Conservation (phyloP, 176 grass and related monocot genomes). For the Avena sativa region DNA sequence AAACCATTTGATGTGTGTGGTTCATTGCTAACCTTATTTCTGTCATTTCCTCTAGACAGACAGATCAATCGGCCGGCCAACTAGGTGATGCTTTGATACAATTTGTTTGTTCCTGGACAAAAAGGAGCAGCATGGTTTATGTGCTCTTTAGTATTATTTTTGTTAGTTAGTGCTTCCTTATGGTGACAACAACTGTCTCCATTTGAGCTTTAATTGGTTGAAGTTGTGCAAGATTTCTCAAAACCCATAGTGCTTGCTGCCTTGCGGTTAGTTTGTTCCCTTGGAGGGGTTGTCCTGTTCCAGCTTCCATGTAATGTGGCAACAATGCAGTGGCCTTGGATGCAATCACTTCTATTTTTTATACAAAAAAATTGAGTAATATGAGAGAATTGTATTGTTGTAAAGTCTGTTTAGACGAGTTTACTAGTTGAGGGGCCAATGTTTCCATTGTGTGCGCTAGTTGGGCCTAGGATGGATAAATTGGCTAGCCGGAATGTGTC, state of each 20-base stretch:
- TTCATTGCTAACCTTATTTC: not conserved
- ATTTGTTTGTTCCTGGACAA: constrained; percentile 1
- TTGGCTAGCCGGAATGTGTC: not conserved
- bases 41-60: not conserved
- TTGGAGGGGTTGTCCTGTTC: not conserved
- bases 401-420: not conserved
- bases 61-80: not conserved
- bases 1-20: constrained; percentile 15
- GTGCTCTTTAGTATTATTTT: not conserved
- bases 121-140: not conserved
- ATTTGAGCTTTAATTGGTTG: constrained; percentile 25
- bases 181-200: constrained; percentile 7
- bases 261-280: not conserved
- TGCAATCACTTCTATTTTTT: constrained; percentile 28
- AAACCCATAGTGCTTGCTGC: not conserved
- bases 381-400: not conserved
- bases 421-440: not conserved
- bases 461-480: not conserved
- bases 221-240: constrained; percentile 4
- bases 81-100: constrained; percentile 1
- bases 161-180: constrained; percentile 8
- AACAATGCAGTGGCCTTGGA: not conserved
- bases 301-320: not conserved
- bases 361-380: not conserved
- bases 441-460: not conserved